Evolutionary conservation across 208 protist genomes (phyloP).

Genomic region (Kentomonas sorsogonicus): DNA sequence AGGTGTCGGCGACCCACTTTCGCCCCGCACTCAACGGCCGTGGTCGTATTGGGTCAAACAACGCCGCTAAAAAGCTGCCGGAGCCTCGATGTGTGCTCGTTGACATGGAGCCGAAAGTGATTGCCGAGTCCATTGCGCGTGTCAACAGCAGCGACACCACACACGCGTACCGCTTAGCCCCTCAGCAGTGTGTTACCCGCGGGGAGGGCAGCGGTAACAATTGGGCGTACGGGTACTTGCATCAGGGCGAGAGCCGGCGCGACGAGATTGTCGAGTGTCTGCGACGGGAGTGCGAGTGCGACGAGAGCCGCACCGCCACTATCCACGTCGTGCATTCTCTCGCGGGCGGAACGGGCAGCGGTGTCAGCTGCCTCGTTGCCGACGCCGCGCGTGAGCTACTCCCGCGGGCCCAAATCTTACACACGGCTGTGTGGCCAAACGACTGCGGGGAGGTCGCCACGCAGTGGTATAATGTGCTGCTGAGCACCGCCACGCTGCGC

Average conservation of each 20-base stretch:
- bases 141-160: slow-evolving; percentile 5
- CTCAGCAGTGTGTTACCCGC: slow-evolving; percentile 65
- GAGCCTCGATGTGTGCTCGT: slow-evolving; percentile 79
- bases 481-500: slow-evolving; percentile 52
- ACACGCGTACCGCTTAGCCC: slow-evolving; percentile 30
- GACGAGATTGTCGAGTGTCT: slow-evolving; percentile 64
- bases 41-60: not conserved
- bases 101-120: slow-evolving; percentile 89
- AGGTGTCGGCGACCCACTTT: slow-evolving; percentile 56
- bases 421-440: slow-evolving; percentile 80
- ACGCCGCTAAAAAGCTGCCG: slow-evolving; percentile 17
- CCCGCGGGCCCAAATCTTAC: slow-evolving; percentile 43
- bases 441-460: slow-evolving; percentile 74
- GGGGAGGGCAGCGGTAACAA: slow-evolving; percentile 85
- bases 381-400: slow-evolving; percentile 63
- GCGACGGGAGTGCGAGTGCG: slow-evolving; percentile 62
- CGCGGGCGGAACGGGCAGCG: slow-evolving; percentile 87
- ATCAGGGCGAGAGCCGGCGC: slow-evolving; percentile 48
- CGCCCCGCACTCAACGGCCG: slow-evolving; percentile 19
- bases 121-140: slow-evolving; percentile 28
- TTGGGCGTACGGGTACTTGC: slow-evolving; percentile 84
- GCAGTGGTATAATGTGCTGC: slow-evolving; percentile 83
- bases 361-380: slow-evolving; percentile 74
- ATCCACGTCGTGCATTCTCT: slow-evolving; percentile 83
- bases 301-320: slow-evolving; percentile 38